phyloP scores from a whole-genome alignment of 164 flowering plant species.

The Sedum album region DNA sequence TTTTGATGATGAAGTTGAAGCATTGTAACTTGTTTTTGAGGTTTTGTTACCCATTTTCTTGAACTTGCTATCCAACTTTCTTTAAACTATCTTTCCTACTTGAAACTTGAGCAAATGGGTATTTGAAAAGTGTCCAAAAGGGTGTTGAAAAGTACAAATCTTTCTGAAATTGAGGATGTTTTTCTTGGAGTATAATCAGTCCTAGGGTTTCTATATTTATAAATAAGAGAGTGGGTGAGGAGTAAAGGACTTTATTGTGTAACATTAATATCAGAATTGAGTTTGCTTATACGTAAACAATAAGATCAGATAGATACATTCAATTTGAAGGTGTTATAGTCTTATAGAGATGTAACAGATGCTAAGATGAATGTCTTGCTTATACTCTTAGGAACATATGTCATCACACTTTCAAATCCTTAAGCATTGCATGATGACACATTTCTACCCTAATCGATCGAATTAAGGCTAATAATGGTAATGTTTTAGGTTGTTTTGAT shows the following conservation, averaged over 20 bases:
- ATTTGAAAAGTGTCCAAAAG: background rate
- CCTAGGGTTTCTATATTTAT: background rate
- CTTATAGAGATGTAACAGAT: background rate
- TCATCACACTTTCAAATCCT: background rate
- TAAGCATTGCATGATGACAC: background rate
- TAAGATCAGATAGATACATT: background rate
- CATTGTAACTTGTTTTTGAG: background rate
- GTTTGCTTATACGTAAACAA: constrained; percentile 8
- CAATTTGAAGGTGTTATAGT: background rate
- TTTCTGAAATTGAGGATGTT: background rate
- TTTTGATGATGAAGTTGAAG: background rate
- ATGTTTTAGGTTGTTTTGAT: background rate
- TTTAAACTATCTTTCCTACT: background rate
- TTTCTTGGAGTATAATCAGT: background rate
- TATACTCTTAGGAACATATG: constrained; percentile 5
- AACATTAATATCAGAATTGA: background rate
- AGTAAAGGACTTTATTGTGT: background rate
- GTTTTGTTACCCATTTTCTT: background rate
- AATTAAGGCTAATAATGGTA: background rate
- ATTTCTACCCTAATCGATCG: too few species aligned
- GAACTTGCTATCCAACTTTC: background rate
- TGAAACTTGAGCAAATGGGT: background rate
- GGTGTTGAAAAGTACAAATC: constrained; percentile 3
- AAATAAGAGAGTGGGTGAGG: background rate
- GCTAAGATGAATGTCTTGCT: background rate